These are phyloP conservation scores for Trichosporon sp. DNA, from an alignment of 1,284 basidiomycete species.

Conservation along the genomic window DNA sequence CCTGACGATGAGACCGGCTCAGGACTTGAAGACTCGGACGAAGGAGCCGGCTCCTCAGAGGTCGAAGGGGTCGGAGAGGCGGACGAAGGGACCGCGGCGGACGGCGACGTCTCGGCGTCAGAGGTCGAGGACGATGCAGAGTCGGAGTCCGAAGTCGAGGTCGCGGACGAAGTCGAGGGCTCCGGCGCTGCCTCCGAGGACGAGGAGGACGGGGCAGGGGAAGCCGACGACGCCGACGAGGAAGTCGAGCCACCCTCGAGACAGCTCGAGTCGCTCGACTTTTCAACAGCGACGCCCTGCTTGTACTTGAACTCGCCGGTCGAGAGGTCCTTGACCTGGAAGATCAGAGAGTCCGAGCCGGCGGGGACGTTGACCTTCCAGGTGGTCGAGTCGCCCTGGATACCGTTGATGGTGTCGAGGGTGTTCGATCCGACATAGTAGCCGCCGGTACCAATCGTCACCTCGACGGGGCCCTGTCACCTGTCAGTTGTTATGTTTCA, in stretches of 20 bases:
- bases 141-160: background rate
- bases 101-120: background rate
- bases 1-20: background rate
- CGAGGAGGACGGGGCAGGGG: background rate
- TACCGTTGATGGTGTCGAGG: constrained; percentile 19
- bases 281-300: constrained; percentile 39
- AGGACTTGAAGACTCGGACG: background rate
- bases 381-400: constrained; percentile 19
- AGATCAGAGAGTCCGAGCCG: constrained; percentile 34
- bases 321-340: constrained; percentile 42
- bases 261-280: constrained; percentile 32
- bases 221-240: background rate
- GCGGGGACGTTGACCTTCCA: constrained; percentile 38
- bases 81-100: background rate
- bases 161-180: background rate
- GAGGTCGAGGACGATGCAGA: background rate
- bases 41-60: background rate
- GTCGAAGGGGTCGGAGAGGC: background rate
- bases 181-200: background rate
- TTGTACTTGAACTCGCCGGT: constrained; percentile 36
- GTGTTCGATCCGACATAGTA: constrained; percentile 36
- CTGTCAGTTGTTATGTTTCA: background rate
- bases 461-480: constrained; percentile 30
- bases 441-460: constrained; percentile 41
- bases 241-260: constrained; percentile 8